Evolutionary conservation across 108 stramenopile genomes (phyloP), one percentile per base, ranked within the genome.

Genomic region (Pseudonitzschia pungens): DNA sequence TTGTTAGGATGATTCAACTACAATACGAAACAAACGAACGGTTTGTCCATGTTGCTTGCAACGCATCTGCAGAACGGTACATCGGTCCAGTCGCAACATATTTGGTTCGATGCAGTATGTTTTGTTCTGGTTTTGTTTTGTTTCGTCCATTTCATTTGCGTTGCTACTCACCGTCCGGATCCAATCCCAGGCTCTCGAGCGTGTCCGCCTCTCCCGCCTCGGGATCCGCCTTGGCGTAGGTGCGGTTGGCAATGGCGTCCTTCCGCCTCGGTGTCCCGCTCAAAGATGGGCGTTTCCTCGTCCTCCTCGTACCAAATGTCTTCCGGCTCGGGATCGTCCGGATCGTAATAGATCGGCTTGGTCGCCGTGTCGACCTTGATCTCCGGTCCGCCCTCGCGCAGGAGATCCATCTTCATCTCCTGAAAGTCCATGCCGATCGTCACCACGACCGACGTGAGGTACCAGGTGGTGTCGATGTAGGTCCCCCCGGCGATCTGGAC

Each of bases 391-490:
- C 36, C 44, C 0, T 50, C 66, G 36, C 66, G 66, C 18, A 67
- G 22, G 0, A 67, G 28, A 40, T 62, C 60, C 71, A 20, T 62
- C 64, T 24, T 73, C 81, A 77, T 81, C 15, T 66, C 45, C 11
- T 51, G 45, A 20, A 67, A 65, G 40, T 80, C 59, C 51, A 72
- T 28, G 4, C 48, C 42, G 62, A 94, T 65, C 24, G 86, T 81
- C 15, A 91, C 74, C 28, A 90, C 80, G 15, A 88, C 74, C 41
- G 70, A 70, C 51, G 88, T 86, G 76, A 91, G 70, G 74, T 82
- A 94, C 93, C 93, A 94, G 0, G 93, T 94, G 21, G 89, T 81
- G 78, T 91, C 93, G n/a, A 80, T 75, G 10, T 90, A 83, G 8
- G 55, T 72, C 15, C 79, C 88, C 0, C 89, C 91, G 0, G 83